phyloP scores from a whole-genome alignment of 2,329 filamentous ascomycete genomes.

The Colletotrichum orbiculare region DNA sequence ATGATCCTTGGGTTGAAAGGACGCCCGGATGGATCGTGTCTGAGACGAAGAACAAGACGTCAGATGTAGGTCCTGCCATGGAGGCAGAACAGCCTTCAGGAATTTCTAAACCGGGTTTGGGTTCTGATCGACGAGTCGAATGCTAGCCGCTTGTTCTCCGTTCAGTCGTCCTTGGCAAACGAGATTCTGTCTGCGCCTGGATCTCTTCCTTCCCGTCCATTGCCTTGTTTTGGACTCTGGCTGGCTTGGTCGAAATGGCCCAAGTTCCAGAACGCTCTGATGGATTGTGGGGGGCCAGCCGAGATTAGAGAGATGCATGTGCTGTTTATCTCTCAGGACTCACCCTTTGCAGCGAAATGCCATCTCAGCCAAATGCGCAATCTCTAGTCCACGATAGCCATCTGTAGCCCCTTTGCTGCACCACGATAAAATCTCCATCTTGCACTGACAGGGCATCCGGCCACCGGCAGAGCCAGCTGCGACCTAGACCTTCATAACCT shows the following conservation, averaged over 20 bases:
- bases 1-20: constrained; percentile 9
- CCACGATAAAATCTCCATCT: constrained; percentile 7
- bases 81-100: neutral
- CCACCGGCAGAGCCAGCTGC: neutral
- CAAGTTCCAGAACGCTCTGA: constrained; percentile 33
- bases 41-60: constrained; percentile 3
- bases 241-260: constrained; percentile 20
- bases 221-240: neutral
- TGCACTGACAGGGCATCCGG: constrained; percentile 12
- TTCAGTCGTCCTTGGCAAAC: constrained; percentile 8
- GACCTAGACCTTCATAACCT: constrained; percentile 7
- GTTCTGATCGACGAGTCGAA: constrained; percentile 14
- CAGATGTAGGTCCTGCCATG: neutral
- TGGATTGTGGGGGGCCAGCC: constrained; percentile 23
- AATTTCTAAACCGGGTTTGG: neutral
- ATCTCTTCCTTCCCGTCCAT: neutral
- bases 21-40: neutral
- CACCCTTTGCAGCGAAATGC: constrained; percentile 25
- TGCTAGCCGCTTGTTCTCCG: constrained; percentile 6
- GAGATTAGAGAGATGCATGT: constrained; percentile 14
- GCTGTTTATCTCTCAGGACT: constrained; percentile 21
- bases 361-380: constrained; percentile 32
- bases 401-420: constrained; percentile 21
- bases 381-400: constrained; percentile 25
- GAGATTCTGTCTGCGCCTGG: constrained; percentile 5